These are phyloP conservation scores for Reutealis trisperma DNA, from an alignment of 345 rosid species.

Conservation along the genomic window DNA sequence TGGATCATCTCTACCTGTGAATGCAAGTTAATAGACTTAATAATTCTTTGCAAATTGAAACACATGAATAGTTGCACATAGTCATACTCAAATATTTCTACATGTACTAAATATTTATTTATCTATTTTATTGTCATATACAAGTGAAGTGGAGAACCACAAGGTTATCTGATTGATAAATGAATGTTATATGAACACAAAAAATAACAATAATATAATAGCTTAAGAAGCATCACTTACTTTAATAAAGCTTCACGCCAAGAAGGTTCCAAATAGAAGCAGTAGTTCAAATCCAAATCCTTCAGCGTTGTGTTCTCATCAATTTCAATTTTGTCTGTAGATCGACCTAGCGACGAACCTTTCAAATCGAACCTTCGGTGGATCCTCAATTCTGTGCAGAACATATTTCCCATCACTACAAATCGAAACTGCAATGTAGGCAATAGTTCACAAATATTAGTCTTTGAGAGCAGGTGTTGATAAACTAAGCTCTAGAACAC, in stretches of 20 bases:
- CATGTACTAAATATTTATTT: neutral
- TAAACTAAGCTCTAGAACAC: slow-evolving; percentile 11
- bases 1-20: neutral
- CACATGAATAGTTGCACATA: too few species aligned
- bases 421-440: slow-evolving; percentile 77
- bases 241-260: slow-evolving; percentile 83
- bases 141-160: neutral
- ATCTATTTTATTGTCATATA: neutral
- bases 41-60: neutral
- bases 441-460: slow-evolving; percentile 30
- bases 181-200: neutral
- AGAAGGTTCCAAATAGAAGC: slow-evolving; percentile 87
- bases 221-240: slow-evolving; percentile 44
- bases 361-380: slow-evolving; percentile 96
- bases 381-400: slow-evolving; percentile 94
- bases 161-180: neutral
- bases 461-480: slow-evolving; percentile 21
- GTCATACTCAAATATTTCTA: neutral
- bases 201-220: neutral
- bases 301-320: slow-evolving; percentile 94
- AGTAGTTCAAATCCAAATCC: slow-evolving; percentile 87
- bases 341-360: slow-evolving; percentile 95
- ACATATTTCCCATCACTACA: slow-evolving; percentile 99
- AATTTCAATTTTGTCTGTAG: slow-evolving; percentile 85
- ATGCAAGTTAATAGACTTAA: neutral